These are phyloP conservation scores for Rauvolfia tetraphylla DNA, from an alignment of 257 asterid genomes.

Conservation along the genomic window DNA sequence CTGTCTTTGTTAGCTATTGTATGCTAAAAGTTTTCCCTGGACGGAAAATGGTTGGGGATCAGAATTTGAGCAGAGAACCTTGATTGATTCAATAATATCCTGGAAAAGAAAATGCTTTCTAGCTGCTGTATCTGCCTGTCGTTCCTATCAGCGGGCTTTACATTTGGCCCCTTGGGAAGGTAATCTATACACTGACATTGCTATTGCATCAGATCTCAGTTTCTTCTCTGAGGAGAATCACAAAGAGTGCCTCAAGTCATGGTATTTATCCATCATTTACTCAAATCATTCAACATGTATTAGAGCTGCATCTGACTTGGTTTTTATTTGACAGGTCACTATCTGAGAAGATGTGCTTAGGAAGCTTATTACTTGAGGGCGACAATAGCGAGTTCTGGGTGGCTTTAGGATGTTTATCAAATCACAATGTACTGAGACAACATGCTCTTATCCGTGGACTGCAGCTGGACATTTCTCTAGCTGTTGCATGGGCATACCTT, in stretches of 20 bases:
- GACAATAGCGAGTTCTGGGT: constrained; percentile 89
- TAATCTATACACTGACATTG: constrained; percentile 70
- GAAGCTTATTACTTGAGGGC: constrained; percentile 81
- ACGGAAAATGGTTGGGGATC: constrained; percentile 41
- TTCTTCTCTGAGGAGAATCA: constrained; percentile 50
- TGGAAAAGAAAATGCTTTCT: constrained; percentile 71
- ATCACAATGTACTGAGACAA: constrained; percentile 58
- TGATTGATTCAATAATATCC: constrained; percentile 51
- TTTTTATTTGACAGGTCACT: constrained; percentile 55
- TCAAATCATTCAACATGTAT: constrained; percentile 19
- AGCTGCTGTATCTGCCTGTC: constrained; percentile 66
- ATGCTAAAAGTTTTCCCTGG: constrained; percentile 94
- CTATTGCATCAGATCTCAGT: constrained; percentile 66
- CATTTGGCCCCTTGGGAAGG: constrained; percentile 95
- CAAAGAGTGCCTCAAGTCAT: constrained; percentile 32
- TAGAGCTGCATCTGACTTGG: constrained; percentile 29
- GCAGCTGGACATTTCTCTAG: constrained; percentile 83
- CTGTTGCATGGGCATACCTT: constrained; percentile 95
- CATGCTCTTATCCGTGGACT: constrained; percentile 90
- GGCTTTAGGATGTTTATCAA: constrained; percentile 82
- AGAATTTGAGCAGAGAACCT: constrained; percentile 50
- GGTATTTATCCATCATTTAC: constrained; percentile 40
- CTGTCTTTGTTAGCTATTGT: constrained; percentile 57
- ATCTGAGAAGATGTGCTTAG: constrained; percentile 94
- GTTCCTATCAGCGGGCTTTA: constrained; percentile 89